Base-by-base conservation (phyloP, 1,284 basidiomycete species). In the Peniophora sp. region DNA sequence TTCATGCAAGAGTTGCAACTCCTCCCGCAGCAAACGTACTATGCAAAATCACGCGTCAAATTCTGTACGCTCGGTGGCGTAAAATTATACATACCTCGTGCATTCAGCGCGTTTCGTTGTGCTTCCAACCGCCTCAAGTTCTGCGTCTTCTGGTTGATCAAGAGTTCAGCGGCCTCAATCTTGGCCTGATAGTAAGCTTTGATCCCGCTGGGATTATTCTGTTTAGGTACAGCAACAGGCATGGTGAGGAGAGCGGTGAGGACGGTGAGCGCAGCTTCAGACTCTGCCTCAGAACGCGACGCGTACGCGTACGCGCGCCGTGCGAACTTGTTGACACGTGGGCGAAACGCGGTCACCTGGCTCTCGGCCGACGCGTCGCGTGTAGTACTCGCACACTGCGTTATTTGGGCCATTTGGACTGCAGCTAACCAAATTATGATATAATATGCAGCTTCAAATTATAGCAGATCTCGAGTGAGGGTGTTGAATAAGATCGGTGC, bases 101-200 rank as follows among this genome's bases (percentile, higher is more conserved):
- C 93, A 68, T 99, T 98, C 57, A 99, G 73, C 6, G 95, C 89
- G 78, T 98, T 98, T 56, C 95, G 78, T 69, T 98, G 96, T 3
- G 96, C 96, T 71, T 98, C 96, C 59, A 99, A 72, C 56, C 96
- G 89, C 46, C 96, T 78, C 51, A 99, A 69, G 70, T 98, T 98
- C 73, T 97, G 95, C 0, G 95, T 97, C 71, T 95, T 96, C 69
- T 92, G 85, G 68, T 96, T 97, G 61, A 97, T 97, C 45, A 88
- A 77, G 45, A 97, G 77, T 64, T 97, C 94, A 9, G 93, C 86
- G 11, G 88, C 77, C 64, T 97, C 93, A 46, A 97, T 97, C 74
- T 98, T 98, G 48, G 92, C 87, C 65, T 94, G 89, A 66, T 97
- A 97, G 74, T 97, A 98, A 2, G 89, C 84, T 65, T 92, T 87